Percentiles rank a stretch among this genome's conserved stretches.
phyloP scores from a whole-genome alignment of 2,329 filamentous ascomycete species.

The Apiospora hydei region DNA sequence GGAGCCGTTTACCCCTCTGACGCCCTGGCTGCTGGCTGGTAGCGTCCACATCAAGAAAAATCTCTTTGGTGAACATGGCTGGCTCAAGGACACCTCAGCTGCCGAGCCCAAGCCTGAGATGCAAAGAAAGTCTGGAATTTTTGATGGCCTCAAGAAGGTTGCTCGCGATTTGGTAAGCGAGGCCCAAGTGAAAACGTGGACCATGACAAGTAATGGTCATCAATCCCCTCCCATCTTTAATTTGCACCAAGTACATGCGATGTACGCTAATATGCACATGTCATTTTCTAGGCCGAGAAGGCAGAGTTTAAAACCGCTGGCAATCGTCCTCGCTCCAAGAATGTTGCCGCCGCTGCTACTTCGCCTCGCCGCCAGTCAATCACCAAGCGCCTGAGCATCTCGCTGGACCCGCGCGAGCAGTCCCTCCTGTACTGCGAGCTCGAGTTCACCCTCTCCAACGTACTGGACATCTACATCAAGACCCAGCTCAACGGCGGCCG shows the following conservation, averaged over 20 bases:
- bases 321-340: constrained; percentile 39
- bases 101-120: constrained; percentile 30
- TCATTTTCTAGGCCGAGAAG: constrained; percentile 32
- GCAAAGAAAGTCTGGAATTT: constrained; percentile 34
- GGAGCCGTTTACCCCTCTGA: constrained; percentile 38
- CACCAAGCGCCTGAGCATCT: constrained; percentile 52
- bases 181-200: not conserved
- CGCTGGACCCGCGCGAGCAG: constrained; percentile 63
- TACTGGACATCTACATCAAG: constrained; percentile 60
- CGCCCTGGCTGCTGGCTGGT: constrained; percentile 36
- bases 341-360: not conserved
- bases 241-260: not conserved
- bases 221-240: not conserved
- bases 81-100: constrained; percentile 55
- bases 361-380: constrained; percentile 31
- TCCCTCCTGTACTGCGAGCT: constrained; percentile 66
- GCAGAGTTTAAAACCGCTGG: constrained; percentile 46
- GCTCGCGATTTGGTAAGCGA: constrained; percentile 60
- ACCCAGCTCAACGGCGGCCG: constrained; percentile 63
- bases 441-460: constrained; percentile 60
- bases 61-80: constrained; percentile 63
- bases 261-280: not conserved
- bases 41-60: constrained; percentile 47
- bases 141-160: constrained; percentile 49
- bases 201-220: not conserved